Base-by-base conservation (phyloP, 2,329 filamentous ascomycete genomes). In the Trichophyton verrucosum region DNA sequence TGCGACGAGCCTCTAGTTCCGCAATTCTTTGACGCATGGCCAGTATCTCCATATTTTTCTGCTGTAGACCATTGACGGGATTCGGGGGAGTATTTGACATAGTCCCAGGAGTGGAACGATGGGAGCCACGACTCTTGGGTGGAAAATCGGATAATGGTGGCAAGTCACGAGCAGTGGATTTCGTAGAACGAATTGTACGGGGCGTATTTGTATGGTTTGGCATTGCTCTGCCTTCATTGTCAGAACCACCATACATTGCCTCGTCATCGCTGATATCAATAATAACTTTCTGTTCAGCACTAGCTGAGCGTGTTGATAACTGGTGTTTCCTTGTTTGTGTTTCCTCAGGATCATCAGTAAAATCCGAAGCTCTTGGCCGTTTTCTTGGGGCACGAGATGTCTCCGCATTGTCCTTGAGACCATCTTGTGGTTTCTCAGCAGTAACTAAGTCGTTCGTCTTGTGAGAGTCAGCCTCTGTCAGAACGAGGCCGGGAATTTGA, bases 191-290 rank as follows among this genome's bases (percentile, higher is more conserved):
- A 60, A 53, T 73, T 74, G n/a, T 69, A 67, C 1, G 73, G 66
- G 2, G 68, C 69, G 3, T 65, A 68, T 17, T 62, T 68, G 9
- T 51, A 56, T 11, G 6, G 22, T 58, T 11, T 2, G 36, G 9
- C 15, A 46, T 42, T 30, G 8, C 56, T 24, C 27, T 27, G 20
- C 5, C 15, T 27, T 55, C 51, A n/a, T n/a, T 56, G 59, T 63
- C 61, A 42, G 63, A 59, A 42, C 58, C 64, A 64, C 58, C 64
- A 64, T 63, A 64, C 59, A 67, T 63, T 38, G 62, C 61, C 55
- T 86, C 84, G 65, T 86, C 83, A 30, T 95, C 91, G 69, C 89
- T 95, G 44, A 95, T 86, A 65, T 95, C 84, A 66, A 96, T 95
- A 44, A 96, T 82, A 59, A 95, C 81, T 2, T 81, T 81, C 57